Evolutionary conservation across 2,329 filamentous ascomycete genomes (phyloP).

Genomic region (Colletotrichum sp.): DNA sequence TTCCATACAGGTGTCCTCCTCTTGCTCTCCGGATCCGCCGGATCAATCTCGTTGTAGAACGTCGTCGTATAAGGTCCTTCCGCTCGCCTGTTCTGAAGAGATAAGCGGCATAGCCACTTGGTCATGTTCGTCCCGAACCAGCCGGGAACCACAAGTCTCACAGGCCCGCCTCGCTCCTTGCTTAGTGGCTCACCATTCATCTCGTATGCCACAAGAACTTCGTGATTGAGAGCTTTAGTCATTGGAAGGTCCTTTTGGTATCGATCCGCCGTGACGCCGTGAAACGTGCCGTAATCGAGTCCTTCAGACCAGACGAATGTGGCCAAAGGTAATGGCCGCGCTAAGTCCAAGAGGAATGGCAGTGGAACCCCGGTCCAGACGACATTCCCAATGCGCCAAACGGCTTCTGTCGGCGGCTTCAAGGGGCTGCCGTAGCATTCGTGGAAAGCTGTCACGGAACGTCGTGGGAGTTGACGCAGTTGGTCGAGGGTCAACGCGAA

Average conservation of each 20-base stretch:
- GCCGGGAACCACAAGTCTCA: background rate
- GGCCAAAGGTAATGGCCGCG: background rate
- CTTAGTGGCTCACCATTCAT: background rate
- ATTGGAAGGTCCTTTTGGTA: background rate
- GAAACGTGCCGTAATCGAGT: background rate
- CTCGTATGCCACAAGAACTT: background rate
- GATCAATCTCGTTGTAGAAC: background rate
- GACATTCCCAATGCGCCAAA: background rate
- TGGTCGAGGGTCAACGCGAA: background rate
- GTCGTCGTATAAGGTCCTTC: background rate
- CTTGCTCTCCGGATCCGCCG: background rate
- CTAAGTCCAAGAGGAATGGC: rapidly evolving
- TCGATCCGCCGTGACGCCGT: background rate
- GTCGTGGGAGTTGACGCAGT: background rate
- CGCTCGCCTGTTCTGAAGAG: background rate
- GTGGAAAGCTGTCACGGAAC: background rate
- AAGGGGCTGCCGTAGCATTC: background rate
- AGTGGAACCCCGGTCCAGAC: background rate
- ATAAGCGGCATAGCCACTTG: background rate
- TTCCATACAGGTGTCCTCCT: background rate
- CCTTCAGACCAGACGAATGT: background rate
- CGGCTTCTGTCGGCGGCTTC: background rate
- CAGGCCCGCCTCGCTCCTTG: background rate
- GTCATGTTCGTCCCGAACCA: background rate
- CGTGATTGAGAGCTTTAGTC: background rate